Evolutionary conservation across 805 yeast genomes (phyloP).

Genomic region (Lipomyces kockii): DNA sequence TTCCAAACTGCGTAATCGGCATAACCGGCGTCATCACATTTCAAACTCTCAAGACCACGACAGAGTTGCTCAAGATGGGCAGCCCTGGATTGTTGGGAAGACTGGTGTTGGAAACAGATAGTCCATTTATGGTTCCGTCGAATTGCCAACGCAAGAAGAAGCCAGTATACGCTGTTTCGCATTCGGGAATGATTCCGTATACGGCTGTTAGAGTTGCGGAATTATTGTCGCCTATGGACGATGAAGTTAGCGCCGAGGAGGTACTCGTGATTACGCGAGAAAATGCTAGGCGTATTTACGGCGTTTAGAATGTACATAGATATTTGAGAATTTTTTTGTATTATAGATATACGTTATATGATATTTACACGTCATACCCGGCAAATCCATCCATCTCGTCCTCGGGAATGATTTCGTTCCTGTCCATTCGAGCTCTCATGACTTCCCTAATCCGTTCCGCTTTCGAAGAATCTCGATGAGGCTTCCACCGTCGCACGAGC

Average conservation of each 20-base stretch:
- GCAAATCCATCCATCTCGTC: slow-evolving; percentile 19
- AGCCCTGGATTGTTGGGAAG: slow-evolving; percentile 19
- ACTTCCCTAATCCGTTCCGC: slow-evolving; percentile 17
- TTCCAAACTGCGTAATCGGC: slow-evolving; percentile 32
- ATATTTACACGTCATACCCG: not conserved
- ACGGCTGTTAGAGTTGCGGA: slow-evolving; percentile 28
- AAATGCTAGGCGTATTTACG: slow-evolving; percentile 24
- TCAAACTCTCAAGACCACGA: slow-evolving; percentile 25
- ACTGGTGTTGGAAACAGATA: slow-evolving; percentile 31
- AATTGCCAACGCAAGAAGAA: slow-evolving; percentile 5
- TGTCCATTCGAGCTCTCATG: slow-evolving; percentile 2
- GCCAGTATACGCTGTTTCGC: slow-evolving; percentile 27
- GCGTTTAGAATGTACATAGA: slow-evolving; percentile 7
- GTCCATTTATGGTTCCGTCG: slow-evolving; percentile 32
- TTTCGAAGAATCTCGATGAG: slow-evolving; percentile 7
- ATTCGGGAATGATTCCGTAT: slow-evolving; percentile 33
- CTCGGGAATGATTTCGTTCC: slow-evolving; percentile 7
- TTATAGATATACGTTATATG: not conserved
- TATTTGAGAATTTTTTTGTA: not conserved
- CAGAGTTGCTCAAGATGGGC: slow-evolving; percentile 18
- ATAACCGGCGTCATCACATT: slow-evolving; percentile 34
- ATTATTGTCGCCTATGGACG: slow-evolving; percentile 7
- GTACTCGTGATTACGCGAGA: slow-evolving; percentile 21
- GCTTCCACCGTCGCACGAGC: slow-evolving; percentile 25
- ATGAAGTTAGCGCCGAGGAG: slow-evolving; percentile 15